Evolutionary conservation across 805 yeast species (phyloP).

Genomic region (Yarrowia divulgata): DNA sequence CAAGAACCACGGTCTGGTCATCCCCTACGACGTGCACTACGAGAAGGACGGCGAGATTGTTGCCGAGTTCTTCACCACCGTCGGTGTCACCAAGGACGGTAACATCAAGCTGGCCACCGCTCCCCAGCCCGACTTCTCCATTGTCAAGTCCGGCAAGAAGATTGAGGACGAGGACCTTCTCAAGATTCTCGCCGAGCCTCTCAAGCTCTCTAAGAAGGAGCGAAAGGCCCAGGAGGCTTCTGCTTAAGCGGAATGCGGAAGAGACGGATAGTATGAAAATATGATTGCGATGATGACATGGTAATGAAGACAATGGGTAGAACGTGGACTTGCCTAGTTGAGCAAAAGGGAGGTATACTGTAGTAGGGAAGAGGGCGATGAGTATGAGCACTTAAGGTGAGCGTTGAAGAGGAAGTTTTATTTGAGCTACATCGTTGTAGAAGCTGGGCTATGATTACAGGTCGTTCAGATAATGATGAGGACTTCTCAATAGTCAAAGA

Average conservation of each 20-base stretch:
- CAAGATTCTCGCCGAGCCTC: slow-evolving; percentile 58
- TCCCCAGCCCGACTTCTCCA: slow-evolving; percentile 56
- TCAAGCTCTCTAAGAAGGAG: slow-evolving; percentile 55
- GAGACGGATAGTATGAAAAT: slow-evolving; percentile 3
- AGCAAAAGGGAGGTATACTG: no score
- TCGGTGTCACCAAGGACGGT: slow-evolving; percentile 77
- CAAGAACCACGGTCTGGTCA: slow-evolving; percentile 67
- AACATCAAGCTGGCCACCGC: slow-evolving; percentile 68
- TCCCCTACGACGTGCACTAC: slow-evolving; percentile 70
- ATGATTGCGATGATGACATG: slow-evolving; percentile 20
- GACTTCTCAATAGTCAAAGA: no score
- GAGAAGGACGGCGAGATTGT: slow-evolving; percentile 71
- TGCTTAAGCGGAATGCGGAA: slow-evolving; percentile 25
- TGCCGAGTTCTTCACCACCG: slow-evolving; percentile 77
- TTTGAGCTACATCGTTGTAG: no score
- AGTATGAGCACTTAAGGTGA: not conserved
- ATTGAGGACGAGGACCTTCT: slow-evolving; percentile 60
- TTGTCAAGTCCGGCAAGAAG: slow-evolving; percentile 64
- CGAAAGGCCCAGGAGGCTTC: slow-evolving; percentile 52
- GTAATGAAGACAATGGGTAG: not conserved
- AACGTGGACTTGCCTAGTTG: no score
- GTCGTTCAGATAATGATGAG: no score
- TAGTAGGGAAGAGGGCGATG: no score
- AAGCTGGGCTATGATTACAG: no score
- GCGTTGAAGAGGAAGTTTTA: no score